phyloP scores from a whole-genome alignment of 2,329 filamentous ascomycete species.

The Talaromyces sp. region DNA sequence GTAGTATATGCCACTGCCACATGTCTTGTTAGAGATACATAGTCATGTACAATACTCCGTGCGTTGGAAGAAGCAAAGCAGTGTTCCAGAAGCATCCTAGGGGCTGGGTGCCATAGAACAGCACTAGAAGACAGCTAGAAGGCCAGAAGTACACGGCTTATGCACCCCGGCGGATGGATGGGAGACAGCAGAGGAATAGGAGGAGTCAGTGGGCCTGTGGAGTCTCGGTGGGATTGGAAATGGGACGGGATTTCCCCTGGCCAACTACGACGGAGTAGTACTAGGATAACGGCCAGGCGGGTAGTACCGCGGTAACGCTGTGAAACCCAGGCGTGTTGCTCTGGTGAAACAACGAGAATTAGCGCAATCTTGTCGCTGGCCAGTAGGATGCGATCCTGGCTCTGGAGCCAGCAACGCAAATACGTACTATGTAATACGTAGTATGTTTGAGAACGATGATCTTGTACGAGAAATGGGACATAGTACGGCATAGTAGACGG shows the following conservation, averaged over 20 bases:
- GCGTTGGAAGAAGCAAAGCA: neutral
- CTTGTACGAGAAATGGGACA: neutral
- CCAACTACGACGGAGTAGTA: neutral
- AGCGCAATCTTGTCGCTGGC: neutral
- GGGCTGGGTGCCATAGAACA: neutral
- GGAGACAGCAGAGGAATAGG: neutral
- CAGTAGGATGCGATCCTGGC: conserved; percentile 3
- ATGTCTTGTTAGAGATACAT: neutral
- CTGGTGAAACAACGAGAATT: conserved; percentile 5
- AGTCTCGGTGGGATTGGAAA: neutral
- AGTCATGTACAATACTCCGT: neutral
- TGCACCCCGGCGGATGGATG: conserved; percentile 4
- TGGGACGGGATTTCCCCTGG: conserved; percentile 1
- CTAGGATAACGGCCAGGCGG: conserved; percentile 1
- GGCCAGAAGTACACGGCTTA: neutral
- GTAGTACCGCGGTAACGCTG: conserved; percentile 13
- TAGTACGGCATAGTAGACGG: no score
- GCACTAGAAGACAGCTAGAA: conserved; percentile 3
- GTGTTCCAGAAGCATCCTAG: neutral
- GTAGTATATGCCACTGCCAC: neutral
- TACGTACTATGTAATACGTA: neutral
- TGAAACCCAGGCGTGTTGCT: neutral
- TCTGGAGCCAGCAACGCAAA: neutral
- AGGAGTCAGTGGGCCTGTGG: neutral
- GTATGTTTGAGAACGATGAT: conserved; percentile 12